phyloP scores from a whole-genome alignment of 2,329 filamentous ascomycete genomes.

The Shiraia bambusicola region DNA sequence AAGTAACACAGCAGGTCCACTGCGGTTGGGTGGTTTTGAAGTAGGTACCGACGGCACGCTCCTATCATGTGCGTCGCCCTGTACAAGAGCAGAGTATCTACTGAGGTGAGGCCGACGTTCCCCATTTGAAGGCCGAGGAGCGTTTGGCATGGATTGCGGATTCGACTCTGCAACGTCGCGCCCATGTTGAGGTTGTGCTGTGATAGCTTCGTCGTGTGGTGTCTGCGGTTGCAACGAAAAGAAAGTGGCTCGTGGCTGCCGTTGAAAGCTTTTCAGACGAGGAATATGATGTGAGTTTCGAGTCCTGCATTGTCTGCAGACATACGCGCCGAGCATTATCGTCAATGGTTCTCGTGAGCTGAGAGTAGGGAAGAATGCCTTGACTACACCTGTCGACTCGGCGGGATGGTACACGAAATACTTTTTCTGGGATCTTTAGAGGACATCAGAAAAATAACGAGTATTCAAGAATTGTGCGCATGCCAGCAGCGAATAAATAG shows the following conservation, averaged over 20 bases:
- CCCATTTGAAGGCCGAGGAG: too few relatives aligned
- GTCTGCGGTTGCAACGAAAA: conserved; percentile 26
- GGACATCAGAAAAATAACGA: neutral
- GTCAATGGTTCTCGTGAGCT: conserved; percentile 3
- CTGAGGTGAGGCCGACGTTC: conserved; percentile 1
- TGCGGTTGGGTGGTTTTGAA: too few relatives aligned
- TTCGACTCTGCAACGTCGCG: too few relatives aligned
- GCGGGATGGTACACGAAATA: too few relatives aligned
- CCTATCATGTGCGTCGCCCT: neutral
- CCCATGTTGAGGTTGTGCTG: conserved; percentile 10
- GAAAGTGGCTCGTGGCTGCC: conserved; percentile 37
- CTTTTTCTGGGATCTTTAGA: too few relatives aligned
- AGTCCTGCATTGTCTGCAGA: conserved; percentile 37
- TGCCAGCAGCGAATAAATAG: too few relatives aligned
- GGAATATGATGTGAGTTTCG: conserved; percentile 20
- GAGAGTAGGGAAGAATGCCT: conserved; percentile 1
- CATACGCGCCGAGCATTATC: conserved; percentile 36
- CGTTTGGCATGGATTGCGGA: too few relatives aligned
- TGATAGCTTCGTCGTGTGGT: conserved; percentile 8
- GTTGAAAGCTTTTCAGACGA: conserved; percentile 21
- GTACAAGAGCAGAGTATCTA: conserved; percentile 22
- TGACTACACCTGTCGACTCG: conserved; percentile 5
- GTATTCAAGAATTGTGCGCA: neutral
- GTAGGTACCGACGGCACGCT: neutral
- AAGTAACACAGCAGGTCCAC: conserved; percentile 7